Percentiles rank a stretch among this genome's conserved stretches.
Evolutionary conservation across 495 filamentous ascomycete species (phyloP).

Genomic region (Penicillium samsonianum): DNA sequence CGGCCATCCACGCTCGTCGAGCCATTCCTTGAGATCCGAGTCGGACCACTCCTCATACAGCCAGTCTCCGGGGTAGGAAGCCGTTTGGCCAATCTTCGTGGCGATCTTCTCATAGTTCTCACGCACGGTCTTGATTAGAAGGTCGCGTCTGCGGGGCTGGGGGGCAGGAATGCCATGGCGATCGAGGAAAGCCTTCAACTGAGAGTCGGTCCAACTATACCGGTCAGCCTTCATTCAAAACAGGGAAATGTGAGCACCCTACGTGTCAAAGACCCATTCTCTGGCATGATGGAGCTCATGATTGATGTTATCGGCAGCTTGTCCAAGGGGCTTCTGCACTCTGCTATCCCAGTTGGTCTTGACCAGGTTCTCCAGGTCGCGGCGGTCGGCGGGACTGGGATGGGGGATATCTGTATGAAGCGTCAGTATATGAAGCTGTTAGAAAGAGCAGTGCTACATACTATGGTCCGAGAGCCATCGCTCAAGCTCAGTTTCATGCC

Average conservation of each 20-base stretch:
- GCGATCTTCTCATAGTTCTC: conserved; percentile 79
- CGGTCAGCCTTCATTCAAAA: conserved; percentile 21
- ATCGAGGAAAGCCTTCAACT: conserved; percentile 91
- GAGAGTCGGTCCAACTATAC: conserved; percentile 75
- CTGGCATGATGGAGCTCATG: conserved; percentile 69
- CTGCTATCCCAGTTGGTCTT: conserved; percentile 83
- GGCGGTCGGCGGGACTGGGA: conserved; percentile 80
- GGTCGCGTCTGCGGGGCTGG: conserved; percentile 83
- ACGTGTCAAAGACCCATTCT: conserved; percentile 95
- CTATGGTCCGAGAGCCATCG: conserved; percentile 91
- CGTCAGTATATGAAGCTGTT: conserved; percentile 14
- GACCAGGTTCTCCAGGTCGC: conserved; percentile 79
- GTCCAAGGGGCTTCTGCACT: conserved; percentile 68
- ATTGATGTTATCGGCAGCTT: conserved; percentile 71
- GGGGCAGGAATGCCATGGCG: conserved; percentile 77
- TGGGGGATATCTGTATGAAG: conserved; percentile 69
- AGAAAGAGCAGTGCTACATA: conserved; percentile 16
- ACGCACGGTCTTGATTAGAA: conserved; percentile 73
- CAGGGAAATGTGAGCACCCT: conserved; percentile 36
- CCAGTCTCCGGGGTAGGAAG: conserved; percentile 92
- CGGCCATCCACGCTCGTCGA: conserved; percentile 87
- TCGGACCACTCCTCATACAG: conserved; percentile 86
- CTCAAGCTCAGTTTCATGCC: conserved; percentile 97
- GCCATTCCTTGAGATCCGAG: conserved; percentile 76
- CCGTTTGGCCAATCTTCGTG: conserved; percentile 79